These are phyloP conservation scores for Citrullus amarus DNA, from an alignment of 306 rosid genomes.

Conservation along the genomic window DNA sequence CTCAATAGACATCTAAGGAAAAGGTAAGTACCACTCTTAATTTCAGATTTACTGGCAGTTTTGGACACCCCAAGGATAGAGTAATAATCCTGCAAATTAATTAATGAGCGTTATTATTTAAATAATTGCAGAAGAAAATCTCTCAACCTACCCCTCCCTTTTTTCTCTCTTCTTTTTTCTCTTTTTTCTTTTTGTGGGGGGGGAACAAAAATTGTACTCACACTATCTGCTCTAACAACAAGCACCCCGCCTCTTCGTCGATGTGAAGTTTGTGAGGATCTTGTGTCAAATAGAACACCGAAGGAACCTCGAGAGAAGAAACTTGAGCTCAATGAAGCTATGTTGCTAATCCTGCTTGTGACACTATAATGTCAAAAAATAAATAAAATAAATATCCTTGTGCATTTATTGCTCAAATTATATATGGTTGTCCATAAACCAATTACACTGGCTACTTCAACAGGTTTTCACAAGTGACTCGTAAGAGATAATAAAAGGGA, in stretches of 20 bases:
- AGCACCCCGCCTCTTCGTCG: constrained; percentile 48
- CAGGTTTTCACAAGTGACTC: not conserved
- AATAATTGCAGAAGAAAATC: constrained; percentile 5
- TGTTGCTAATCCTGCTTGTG: constrained; percentile 34
- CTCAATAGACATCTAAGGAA: not conserved
- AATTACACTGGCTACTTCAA: not conserved
- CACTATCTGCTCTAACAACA: constrained; percentile 72
- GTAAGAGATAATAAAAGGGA: not conserved
- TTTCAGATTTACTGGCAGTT: constrained; percentile 83
- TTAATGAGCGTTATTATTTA: not conserved
- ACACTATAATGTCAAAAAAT: constrained; percentile 28
- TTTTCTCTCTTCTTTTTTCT: not conserved
- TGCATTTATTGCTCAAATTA: not conserved
- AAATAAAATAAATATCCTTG: not conserved
- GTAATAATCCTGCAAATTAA: constrained; percentile 66
- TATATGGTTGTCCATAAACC: not conserved
- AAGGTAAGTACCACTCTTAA: constrained; percentile 60
- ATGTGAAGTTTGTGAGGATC: constrained; percentile 40
- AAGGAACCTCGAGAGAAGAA: constrained; percentile 46
- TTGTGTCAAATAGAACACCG: constrained; percentile 20
- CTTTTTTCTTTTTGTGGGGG: not conserved
- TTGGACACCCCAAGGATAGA: constrained; percentile 85
- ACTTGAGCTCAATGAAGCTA: constrained; percentile 51
- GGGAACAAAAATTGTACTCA: constrained; percentile 28
- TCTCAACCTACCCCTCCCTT: not conserved